Percentiles rank a stretch among this genome's conserved stretches.
Evolutionary conservation across 164 flowering plant species (phyloP).

Genomic region (Nymphaea colorata): DNA sequence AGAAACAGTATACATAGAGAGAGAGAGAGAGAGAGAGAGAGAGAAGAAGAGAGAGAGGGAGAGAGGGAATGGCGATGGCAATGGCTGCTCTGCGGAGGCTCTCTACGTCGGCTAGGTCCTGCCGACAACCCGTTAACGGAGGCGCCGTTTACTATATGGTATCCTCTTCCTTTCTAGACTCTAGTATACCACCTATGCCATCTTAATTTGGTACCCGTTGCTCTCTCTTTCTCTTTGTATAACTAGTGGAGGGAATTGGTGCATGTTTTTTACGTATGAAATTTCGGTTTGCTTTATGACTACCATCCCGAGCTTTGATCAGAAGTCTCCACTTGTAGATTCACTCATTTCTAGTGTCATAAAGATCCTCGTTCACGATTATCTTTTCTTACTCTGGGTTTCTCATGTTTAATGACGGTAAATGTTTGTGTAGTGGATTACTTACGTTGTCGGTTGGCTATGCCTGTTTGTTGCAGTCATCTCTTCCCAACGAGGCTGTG

Average conservation of each 20-base stretch:
- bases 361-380: neutral
- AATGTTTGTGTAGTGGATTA: neutral
- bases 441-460: neutral
- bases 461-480: conserved; percentile 41
- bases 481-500: conserved; percentile 70
- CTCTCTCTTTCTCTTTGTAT: neutral
- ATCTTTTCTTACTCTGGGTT: neutral
- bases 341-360: neutral
- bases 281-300: too few species aligned
- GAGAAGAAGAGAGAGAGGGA: conserved; percentile 4
- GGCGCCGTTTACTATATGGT: conserved; percentile 60
- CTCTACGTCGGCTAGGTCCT: conserved; percentile 57
- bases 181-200: neutral
- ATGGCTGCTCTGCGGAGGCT: conserved; percentile 84
- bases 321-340: neutral
- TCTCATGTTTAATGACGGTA: neutral
- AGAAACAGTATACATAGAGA: neutral
- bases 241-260: neutral
- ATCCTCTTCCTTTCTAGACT: neutral
- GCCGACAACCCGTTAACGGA: conserved; percentile 48
- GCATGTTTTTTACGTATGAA: too few species aligned
- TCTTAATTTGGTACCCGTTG: neutral
- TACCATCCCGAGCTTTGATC: too few species aligned
- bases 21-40: neutral
- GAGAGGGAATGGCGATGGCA: conserved; percentile 74